Percentiles rank a stretch among this genome's conserved stretches.
Evolutionary conservation across 495 filamentous ascomycete genomes (phyloP).

Genomic region (Thermothielavioides terrestris): DNA sequence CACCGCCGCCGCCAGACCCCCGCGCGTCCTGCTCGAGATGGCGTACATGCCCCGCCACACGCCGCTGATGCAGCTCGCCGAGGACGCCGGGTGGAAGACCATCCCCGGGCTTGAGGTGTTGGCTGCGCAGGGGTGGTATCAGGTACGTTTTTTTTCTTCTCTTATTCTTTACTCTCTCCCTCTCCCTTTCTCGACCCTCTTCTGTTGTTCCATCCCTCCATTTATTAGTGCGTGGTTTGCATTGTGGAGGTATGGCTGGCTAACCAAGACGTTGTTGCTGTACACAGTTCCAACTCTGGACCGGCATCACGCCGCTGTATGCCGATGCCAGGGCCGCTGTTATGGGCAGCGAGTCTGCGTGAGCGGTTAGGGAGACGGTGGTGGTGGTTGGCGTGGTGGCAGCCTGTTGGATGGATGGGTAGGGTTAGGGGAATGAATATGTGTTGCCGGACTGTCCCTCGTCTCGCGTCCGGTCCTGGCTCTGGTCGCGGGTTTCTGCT

Average conservation of each 20-base stretch:
- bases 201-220: no score
- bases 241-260: no score
- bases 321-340: conserved; percentile 51
- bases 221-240: no score
- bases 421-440: no score
- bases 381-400: neutral
- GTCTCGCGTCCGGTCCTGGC: no score
- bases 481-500: no score
- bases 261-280: neutral
- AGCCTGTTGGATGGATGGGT: neutral
- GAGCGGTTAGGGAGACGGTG: neutral
- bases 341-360: conserved; percentile 23
- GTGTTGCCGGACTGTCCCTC: no score
- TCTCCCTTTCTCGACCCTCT: no score
- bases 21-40: conserved; percentile 80
- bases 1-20: no score
- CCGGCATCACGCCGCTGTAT: conserved; percentile 64
- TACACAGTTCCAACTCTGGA: conserved; percentile 68
- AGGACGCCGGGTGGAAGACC: conserved; percentile 72
- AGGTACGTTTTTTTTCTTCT: conserved; percentile 33
- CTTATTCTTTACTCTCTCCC: no score
- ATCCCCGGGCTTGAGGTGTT: conserved; percentile 86
- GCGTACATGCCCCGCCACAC: conserved; percentile 86
- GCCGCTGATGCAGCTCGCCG: conserved; percentile 74
- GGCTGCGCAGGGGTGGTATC: conserved; percentile 76